Evolutionary conservation across 1,284 basidiomycete genomes (phyloP).

Genomic region (Ceratobasidium sp.): DNA sequence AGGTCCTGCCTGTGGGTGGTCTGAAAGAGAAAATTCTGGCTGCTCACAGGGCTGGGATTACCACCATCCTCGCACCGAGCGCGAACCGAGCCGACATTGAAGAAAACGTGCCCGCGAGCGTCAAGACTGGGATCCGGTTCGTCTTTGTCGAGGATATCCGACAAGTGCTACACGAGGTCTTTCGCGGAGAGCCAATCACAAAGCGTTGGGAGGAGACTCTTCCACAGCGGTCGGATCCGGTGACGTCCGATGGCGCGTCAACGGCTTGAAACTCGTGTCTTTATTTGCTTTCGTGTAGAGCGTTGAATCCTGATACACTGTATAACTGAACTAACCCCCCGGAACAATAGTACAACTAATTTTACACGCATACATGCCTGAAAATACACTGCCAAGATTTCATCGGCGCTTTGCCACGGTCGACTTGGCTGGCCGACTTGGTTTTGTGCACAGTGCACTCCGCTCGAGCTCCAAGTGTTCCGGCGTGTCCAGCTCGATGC

Average conservation of each 20-base stretch:
- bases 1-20: constrained; percentile 93
- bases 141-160: constrained; percentile 93
- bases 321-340: constrained; percentile 35
- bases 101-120: constrained; percentile 94
- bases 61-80: constrained; percentile 87
- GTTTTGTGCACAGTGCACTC: constrained; percentile 61
- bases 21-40: constrained; percentile 97
- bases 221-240: constrained; percentile 36
- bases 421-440: constrained; percentile 4
- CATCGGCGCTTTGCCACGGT: constrained; percentile 53
- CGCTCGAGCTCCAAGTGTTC: constrained; percentile 73
- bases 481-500: constrained; percentile 76
- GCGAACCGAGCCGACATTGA: constrained; percentile 93
- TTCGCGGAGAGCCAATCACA: constrained; percentile 70
- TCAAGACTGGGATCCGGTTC: constrained; percentile 92
- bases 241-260: constrained; percentile 25
- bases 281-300: constrained; percentile 12
- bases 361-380: constrained; percentile 21
- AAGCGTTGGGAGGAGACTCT: constrained; percentile 76
- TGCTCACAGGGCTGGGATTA: constrained; percentile 93
- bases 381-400: constrained; percentile 21
- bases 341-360: constrained; percentile 32
- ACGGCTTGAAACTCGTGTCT: neutral
- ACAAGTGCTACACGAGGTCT: constrained; percentile 89
- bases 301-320: constrained; percentile 9